Evolutionary conservation across 2,329 filamentous ascomycete genomes (phyloP).

Genomic region (Penicillium concentricum): DNA sequence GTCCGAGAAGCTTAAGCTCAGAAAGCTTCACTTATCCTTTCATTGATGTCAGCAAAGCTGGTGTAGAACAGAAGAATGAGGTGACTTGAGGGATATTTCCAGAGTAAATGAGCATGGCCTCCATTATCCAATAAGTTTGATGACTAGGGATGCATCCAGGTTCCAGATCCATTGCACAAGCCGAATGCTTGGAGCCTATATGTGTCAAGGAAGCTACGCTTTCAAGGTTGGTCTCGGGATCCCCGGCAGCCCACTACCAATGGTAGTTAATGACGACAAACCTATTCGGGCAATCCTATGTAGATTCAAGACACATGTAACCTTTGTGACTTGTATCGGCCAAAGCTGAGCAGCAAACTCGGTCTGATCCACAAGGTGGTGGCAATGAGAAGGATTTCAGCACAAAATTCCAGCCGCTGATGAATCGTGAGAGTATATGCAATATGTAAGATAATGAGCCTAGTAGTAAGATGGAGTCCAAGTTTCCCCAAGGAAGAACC

Average conservation of each 20-base stretch:
- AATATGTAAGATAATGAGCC: background rate
- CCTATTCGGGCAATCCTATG: background rate
- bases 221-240: background rate
- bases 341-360: background rate
- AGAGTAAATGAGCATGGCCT: background rate
- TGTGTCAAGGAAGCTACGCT: background rate
- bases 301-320: background rate
- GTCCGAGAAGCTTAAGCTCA: background rate
- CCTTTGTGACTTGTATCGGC: background rate
- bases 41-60: conserved; percentile 15
- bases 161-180: conserved; percentile 6
- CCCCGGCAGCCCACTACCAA: background rate
- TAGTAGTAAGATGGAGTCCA: no score
- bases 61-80: background rate
- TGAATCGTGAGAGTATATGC: background rate
- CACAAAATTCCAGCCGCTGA: background rate
- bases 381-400: background rate
- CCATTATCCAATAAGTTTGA: background rate
- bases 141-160: conserved; percentile 21
- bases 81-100: conserved; percentile 10
- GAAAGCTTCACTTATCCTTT: background rate
- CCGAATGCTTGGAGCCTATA: background rate
- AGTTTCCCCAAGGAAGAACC: background rate
- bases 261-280: background rate
- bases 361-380: background rate